These are phyloP conservation scores for Chaetothyriales sp. DNA, from an alignment of 2,329 filamentous ascomycete genomes.

Conservation along the genomic window DNA sequence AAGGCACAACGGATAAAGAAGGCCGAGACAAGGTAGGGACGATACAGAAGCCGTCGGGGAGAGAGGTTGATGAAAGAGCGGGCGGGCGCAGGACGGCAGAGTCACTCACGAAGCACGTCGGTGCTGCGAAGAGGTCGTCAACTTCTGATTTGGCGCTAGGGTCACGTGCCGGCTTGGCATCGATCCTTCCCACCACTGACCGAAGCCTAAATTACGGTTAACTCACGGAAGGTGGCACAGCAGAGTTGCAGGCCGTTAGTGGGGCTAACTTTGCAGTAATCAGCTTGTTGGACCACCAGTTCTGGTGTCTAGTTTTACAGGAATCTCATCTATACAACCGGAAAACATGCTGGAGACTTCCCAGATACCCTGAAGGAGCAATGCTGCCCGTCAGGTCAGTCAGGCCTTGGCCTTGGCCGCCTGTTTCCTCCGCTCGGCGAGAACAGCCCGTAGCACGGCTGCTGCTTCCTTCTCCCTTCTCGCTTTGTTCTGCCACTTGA, in stretches of 20 bases:
- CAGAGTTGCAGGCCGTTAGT: no score
- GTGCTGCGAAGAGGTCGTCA: neutral
- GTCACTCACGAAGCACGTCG: neutral
- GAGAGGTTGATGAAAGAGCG: neutral
- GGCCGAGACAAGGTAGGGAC: neutral
- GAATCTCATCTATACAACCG: neutral
- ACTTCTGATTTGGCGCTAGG: neutral
- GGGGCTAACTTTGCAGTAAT: no score
- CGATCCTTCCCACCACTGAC: neutral
- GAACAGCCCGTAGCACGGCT: slow-evolving; percentile 11
- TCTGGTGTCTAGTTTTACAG: no score
- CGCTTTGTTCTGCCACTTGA: slow-evolving; percentile 15
- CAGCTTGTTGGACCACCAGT: no score
- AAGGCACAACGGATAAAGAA: neutral
- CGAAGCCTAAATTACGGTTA: no score
- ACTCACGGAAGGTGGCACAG: no score
- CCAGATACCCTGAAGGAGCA: neutral
- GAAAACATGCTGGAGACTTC: neutral
- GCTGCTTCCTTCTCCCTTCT: slow-evolving; percentile 15
- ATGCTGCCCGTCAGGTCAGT: no score
- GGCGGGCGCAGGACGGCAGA: neutral
- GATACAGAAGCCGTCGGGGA: neutral
- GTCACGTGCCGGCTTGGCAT: neutral
- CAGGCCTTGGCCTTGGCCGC: neutral
- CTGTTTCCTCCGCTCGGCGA: slow-evolving; percentile 11